A percentile compares a stretch with the other conserved stretches of the same genome.
These are phyloP conservation scores for Crucibulum laeve DNA, from an alignment of 768 basidiomycete genomes.

Conservation along the genomic window DNA sequence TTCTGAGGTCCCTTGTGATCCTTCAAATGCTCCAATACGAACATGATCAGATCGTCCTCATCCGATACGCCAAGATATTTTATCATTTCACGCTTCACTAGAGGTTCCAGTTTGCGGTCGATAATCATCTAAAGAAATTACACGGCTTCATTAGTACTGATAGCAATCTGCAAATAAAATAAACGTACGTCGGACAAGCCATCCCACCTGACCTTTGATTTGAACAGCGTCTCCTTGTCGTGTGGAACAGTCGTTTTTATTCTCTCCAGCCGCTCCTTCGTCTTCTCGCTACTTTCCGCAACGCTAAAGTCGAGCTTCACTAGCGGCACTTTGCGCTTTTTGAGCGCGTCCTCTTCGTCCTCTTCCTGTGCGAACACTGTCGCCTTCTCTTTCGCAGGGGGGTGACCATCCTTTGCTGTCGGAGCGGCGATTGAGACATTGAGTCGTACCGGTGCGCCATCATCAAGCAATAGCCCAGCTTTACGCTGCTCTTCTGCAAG, in stretches of 20 bases:
- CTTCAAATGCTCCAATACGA: slow-evolving; percentile 87
- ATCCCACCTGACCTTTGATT: slow-evolving; percentile 88
- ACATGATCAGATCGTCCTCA: slow-evolving; percentile 92
- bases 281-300: slow-evolving; percentile 74
- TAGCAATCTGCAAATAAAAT: not conserved
- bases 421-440: slow-evolving; percentile 66
- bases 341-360: slow-evolving; percentile 82
- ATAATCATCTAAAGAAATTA: slow-evolving; percentile 57
- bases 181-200: slow-evolving; percentile 77
- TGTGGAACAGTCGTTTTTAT: slow-evolving; percentile 70
- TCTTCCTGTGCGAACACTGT: slow-evolving; percentile 76
- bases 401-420: slow-evolving; percentile 38
- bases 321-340: slow-evolving; percentile 82
- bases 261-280: slow-evolving; percentile 74
- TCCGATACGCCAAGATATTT: slow-evolving; percentile 90
- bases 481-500: slow-evolving; percentile 88
- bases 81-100: slow-evolving; percentile 78
- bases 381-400: slow-evolving; percentile 44
- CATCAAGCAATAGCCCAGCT: slow-evolving; percentile 86
- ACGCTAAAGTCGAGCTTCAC: slow-evolving; percentile 89
- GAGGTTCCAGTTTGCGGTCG: slow-evolving; percentile 80
- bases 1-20: slow-evolving; percentile 85
- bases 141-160: slow-evolving; percentile 10
- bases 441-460: slow-evolving; percentile 86
- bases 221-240: slow-evolving; percentile 77